Base-by-base conservation (phyloP, 345 rosid species). In the Eucalyptus curtisii region DNA sequence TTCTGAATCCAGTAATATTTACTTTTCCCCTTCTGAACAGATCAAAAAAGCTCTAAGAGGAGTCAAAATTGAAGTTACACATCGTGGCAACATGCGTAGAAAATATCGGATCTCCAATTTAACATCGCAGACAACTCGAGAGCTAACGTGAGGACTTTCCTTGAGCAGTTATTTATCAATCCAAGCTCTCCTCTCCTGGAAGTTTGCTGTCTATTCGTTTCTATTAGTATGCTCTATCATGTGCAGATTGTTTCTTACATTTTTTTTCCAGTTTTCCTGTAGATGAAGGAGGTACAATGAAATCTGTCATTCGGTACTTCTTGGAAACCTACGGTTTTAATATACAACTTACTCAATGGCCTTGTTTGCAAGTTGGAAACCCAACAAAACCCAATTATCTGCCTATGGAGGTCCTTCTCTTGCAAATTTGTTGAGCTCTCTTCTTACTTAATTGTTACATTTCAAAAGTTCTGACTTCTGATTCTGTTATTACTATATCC, bases 291-390 rank as follows among this genome's bases (percentile, higher is more conserved):
- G 97, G 98, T 49, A 96, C 99, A 12, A 89, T 94, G 94, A 97
- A 97, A 89, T 96, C 97, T 80, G 99, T 96, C 30, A 98, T 97
- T 40, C 98, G 94, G 88, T 97, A 97, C 92, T 97, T 97, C 90
- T 90, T 89, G 2, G 99, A 96, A 85, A 95, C 99, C 16, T 96
- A 97, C 91, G 97, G 96, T 33, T 95, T 95, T 49, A 90, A 89
- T 6, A 97, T 97, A 89, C 96, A 94, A 91, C 96, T 95, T 89
- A 92, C 95, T 20, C 98, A 95, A 49, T 94, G 94, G 94, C 99
- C 99, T 24, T 97, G 99, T 88, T 93, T 97, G 49, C 99, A 97
- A 96, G 99, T 97, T 49, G 99, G 99, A 37, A 96, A 96, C 87
- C 97, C 95, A 82, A 95, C 95, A 91, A 95, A 98, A 87, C 98